Evolutionary conservation across 2,329 filamentous ascomycete genomes (phyloP).

Genomic region (Ophiognomonia clavigignenti-juglandacearum): DNA sequence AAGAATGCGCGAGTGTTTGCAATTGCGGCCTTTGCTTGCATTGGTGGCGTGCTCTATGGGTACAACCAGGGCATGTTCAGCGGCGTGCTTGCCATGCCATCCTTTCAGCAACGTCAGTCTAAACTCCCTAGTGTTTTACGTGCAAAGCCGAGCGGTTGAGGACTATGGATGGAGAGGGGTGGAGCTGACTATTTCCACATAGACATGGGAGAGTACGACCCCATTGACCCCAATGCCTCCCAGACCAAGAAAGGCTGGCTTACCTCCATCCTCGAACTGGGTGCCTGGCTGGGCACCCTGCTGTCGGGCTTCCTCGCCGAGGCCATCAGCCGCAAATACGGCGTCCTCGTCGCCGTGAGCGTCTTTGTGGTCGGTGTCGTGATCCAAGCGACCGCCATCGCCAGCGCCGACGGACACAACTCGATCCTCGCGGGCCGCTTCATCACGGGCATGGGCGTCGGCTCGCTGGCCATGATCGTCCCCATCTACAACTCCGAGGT

Average conservation of each 20-base stretch:
- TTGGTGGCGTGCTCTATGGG: conserved; percentile 60
- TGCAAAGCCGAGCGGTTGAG: neutral
- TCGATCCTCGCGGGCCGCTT: conserved; percentile 15
- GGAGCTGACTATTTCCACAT: neutral
- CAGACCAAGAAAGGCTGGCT: conserved; percentile 55
- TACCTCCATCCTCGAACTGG: conserved; percentile 67
- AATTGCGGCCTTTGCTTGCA: conserved; percentile 58
- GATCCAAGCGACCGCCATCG: conserved; percentile 59
- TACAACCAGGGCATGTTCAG: conserved; percentile 76
- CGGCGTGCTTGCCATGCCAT: conserved; percentile 57
- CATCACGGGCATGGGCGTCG: conserved; percentile 60
- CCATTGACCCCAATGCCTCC: conserved; percentile 36
- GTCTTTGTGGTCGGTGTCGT: conserved; percentile 69
- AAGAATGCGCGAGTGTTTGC: conserved; percentile 58
- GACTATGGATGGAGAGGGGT: too few relatives aligned
- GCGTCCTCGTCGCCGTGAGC: conserved; percentile 58
- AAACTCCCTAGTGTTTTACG: neutral
- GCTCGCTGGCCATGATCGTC: conserved; percentile 60
- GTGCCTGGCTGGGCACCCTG: conserved; percentile 71
- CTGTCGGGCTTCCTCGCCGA: conserved; percentile 70
- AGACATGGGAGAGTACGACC: conserved; percentile 54
- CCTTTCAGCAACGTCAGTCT: conserved; percentile 47
- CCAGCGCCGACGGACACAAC: conserved; percentile 43
- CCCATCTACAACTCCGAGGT: conserved; percentile 44
- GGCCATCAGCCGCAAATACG: conserved; percentile 62